phyloP scores from a whole-genome alignment of 352 stramenopile genomes.

The Phytophthora idaei region DNA sequence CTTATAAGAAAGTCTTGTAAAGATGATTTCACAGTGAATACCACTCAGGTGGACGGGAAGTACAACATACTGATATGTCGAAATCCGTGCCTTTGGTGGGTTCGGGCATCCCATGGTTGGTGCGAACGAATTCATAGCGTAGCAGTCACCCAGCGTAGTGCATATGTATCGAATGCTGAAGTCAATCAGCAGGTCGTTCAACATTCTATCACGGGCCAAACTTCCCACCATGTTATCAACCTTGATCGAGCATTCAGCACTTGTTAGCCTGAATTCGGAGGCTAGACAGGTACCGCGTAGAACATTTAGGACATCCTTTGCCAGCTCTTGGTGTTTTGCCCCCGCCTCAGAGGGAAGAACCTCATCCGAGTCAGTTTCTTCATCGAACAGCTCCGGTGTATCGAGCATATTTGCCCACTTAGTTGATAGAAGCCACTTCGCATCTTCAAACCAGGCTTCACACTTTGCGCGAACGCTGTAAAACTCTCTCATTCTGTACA shows the following conservation, averaged over 20 bases:
- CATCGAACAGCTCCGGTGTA: not conserved
- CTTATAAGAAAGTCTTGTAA: not conserved
- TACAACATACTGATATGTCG: slow-evolving; percentile 5
- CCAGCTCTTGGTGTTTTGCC: not conserved
- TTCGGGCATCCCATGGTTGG: not conserved
- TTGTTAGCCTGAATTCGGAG: not conserved
- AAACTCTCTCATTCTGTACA: not conserved
- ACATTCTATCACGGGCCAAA: not conserved
- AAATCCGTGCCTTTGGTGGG: not conserved
- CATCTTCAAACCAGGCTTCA: not conserved
- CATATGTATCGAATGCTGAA: not conserved
- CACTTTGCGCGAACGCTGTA: not conserved
- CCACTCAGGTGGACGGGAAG: slow-evolving; percentile 5
- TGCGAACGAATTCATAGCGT: not conserved
- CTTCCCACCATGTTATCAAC: not conserved
- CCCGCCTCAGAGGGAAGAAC: not conserved
- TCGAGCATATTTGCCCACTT: not conserved
- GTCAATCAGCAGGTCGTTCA: slow-evolving; percentile 3
- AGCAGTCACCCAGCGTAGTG: not conserved
- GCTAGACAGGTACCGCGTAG: not conserved
- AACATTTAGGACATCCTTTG: not conserved
- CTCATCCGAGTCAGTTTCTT: not conserved
- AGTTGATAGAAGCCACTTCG: not conserved
- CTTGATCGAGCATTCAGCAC: not conserved
- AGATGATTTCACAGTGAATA: slow-evolving; percentile 6